Evolutionary conservation across 2,329 filamentous ascomycete genomes (phyloP).

Genomic region (Xylaria multiplex): DNA sequence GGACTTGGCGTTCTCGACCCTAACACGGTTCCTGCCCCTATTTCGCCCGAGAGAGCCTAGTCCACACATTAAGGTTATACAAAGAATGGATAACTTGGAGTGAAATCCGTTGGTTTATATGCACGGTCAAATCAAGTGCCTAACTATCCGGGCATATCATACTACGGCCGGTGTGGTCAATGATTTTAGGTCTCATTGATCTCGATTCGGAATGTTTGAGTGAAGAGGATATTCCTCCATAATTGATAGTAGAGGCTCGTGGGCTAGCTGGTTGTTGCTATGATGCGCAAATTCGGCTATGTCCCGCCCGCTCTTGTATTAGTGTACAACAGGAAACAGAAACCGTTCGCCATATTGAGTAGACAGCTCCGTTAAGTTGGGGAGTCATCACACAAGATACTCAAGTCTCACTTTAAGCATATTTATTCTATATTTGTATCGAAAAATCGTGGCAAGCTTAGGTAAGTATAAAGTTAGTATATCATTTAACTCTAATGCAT

Average conservation of each 20-base stretch:
- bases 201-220: background rate
- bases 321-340: background rate
- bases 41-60: background rate
- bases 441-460: constrained; percentile 12
- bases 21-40: background rate
- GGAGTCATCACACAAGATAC: background rate
- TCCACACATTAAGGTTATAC: background rate
- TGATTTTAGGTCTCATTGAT: too few species aligned
- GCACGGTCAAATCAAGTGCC: too few species aligned
- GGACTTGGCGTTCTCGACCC: background rate
- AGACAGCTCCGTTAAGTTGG: background rate
- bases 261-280: background rate
- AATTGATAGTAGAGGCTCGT: background rate
- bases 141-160: too few species aligned
- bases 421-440: background rate
- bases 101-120: too few species aligned
- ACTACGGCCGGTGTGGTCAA: too few species aligned
- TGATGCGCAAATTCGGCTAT: background rate
- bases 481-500: background rate
- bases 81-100: background rate
- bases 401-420: background rate
- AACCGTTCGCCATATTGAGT: background rate
- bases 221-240: background rate
- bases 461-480: background rate
- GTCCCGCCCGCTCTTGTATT: background rate